Base-by-base conservation (phyloP, 2,329 filamentous ascomycete species). In the Colletotrichum graminicola region DNA sequence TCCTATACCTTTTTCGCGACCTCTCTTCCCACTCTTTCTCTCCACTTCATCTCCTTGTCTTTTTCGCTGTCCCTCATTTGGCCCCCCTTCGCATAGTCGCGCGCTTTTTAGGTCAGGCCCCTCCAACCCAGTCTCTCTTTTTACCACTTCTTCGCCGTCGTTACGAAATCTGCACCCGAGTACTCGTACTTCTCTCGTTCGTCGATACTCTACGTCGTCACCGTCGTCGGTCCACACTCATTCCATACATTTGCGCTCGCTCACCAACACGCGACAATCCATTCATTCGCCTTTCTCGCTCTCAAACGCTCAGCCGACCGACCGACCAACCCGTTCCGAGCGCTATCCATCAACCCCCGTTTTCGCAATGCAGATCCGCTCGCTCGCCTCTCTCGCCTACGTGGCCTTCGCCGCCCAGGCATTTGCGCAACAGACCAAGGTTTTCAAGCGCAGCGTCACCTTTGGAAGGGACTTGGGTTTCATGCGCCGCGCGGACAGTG, bases 401-500 rank as follows among this genome's bases (percentile, higher is more conserved):
- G 56, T 72, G 70, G 73, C 71, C 62, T 67, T 75, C 62, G 68
- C 74, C 43, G 61, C 74, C 57, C 65, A 67, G 51, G 73, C 65
- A 11, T 61, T 68, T 59, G 74, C 74, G 10, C 64, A 73, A 34
- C 67, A 73, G 62, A 47, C 56, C 61, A 71, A 67, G 62, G 51
- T 72, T 59, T 83, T 82, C 76, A 79, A 78, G 75, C 78, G 82
- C 73, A 77, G 80, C 71, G 77, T 77, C 73, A 82, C 79, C 77
- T 75, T 80, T n/a, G 57, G 65, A 47, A 66, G 67, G 63, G 80
- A 79, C 60, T 73, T 86, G 74, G 83, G 84, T 69, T 78, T 87
- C 62, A 77, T 78, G 57, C 82, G 80, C 75, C 85, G 85, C 77
- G 80, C 81, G 75, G 82, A 77, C 74, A 80, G 78, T 76, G 87